Base-by-base conservation (phyloP, 768 basidiomycete species). In the Cyathus striatus region DNA sequence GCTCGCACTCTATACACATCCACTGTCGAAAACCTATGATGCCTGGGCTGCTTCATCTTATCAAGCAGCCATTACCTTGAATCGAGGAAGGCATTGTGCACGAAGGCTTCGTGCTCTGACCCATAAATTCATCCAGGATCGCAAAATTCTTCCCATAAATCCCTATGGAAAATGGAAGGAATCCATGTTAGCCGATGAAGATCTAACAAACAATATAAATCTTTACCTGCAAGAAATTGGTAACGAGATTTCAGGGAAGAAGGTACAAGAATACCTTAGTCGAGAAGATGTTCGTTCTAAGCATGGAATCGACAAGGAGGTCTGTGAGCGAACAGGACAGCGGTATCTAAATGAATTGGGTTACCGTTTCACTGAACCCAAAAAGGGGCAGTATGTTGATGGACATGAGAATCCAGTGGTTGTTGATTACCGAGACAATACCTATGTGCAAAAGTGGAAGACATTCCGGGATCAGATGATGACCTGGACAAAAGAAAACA, bases 381-480 rank as follows among this genome's bases (percentile, higher is more conserved):
- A 17, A 23, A 52, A 52, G 22, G 51, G 57, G 3, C 49, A 55
- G 23, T 62, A 56, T 36, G 46, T 45, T 23, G 51, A 57, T 48
- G 48, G 68, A 0, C 61, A 71, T 44, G 60, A 70, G 41, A 45
- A 59, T 0, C 44, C 44, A 0, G 67, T 67, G 50, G 63, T 72
- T 0, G 63, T 68, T 1, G 32, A 43, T 2, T 63, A 68, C 27
- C 49, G 53, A 0, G 44, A 65, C 6, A 30, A 53, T 0, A 27
- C 27, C 0, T 70, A 62, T 46, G 30, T 63, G 20, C 55, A 50
- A 23, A 32, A 20, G 10, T 51, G 47, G 48, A 51, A 47, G 13
- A 43, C 18, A 27, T 17, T 45, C 20, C 7, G n/a, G 13, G 39
- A 27, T 16, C 5, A 38, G 5, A 26, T 42, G 27, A 23, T 17